Percentiles rank a stretch among this genome's conserved stretches.
phyloP scores from a whole-genome alignment of 495 filamentous ascomycete genomes.

The Neurospora pannonica region DNA sequence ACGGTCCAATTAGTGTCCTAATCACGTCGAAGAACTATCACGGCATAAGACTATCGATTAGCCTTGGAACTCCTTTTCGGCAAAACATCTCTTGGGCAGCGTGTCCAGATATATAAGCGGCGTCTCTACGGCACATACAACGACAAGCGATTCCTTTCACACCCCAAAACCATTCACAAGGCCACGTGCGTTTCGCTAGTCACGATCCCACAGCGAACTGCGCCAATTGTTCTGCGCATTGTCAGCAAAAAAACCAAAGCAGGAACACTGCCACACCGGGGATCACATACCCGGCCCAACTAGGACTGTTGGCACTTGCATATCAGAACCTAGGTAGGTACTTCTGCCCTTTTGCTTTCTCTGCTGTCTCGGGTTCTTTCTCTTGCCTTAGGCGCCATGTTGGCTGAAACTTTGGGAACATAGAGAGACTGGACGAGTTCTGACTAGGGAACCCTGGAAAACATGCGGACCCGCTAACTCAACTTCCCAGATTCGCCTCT shows the following conservation, averaged over 20 bases:
- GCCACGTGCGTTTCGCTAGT: neutral
- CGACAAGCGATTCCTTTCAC: neutral
- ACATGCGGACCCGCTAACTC: neutral
- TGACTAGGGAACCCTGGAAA: neutral
- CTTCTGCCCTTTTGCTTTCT: neutral
- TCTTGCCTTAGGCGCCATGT: neutral
- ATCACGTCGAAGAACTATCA: neutral
- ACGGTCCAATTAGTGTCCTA: neutral
- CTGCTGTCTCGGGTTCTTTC: neutral
- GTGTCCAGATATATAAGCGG: neutral
- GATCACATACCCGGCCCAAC: neutral
- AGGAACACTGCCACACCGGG: neutral
- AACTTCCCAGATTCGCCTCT: neutral
- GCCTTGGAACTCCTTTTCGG: neutral
- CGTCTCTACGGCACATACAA: neutral
- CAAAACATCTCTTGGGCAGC: neutral
- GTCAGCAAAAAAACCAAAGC: neutral
- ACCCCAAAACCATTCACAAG: neutral
- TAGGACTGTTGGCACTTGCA: neutral
- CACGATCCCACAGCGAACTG: neutral
- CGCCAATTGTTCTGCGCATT: neutral
- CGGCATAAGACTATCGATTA: neutral
- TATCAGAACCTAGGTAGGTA: neutral
- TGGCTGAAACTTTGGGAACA: neutral
- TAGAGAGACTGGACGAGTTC: neutral